Evolutionary conservation across 2,329 filamentous ascomycete genomes (phyloP).

Genomic region (Alternaria postmessia): DNA sequence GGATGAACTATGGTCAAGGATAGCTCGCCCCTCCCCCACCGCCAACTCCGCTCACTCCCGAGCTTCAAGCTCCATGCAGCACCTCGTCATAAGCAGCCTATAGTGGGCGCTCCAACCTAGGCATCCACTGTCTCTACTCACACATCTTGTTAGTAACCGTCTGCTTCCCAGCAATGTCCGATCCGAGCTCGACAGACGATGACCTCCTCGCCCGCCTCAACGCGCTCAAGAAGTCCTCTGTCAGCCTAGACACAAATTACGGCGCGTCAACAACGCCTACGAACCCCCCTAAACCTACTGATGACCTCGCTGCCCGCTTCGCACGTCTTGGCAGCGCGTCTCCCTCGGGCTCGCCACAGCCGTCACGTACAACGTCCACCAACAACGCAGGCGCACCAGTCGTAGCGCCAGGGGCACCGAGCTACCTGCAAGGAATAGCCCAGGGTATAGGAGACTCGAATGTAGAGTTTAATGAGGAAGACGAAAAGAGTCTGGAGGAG

Average conservation of each 20-base stretch:
- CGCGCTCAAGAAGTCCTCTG: slow-evolving; percentile 56
- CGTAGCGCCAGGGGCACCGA: slow-evolving; percentile 45
- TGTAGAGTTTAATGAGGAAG: slow-evolving; percentile 47
- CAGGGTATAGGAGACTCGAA: slow-evolving; percentile 37
- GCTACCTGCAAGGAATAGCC: slow-evolving; percentile 43
- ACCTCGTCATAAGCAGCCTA: slow-evolving; percentile 7
- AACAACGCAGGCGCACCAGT: slow-evolving; percentile 28
- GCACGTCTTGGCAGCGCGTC: slow-evolving; percentile 44
- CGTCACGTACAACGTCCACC: slow-evolving; percentile 31
- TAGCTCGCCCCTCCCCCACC: slow-evolving; percentile 23
- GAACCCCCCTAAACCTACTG: slow-evolving; percentile 26
- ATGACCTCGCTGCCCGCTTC: slow-evolving; percentile 51
- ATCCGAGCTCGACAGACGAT: slow-evolving; percentile 42
- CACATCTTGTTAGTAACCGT: background rate
- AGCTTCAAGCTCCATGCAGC: slow-evolving; percentile 15
- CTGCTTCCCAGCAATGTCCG: slow-evolving; percentile 19
- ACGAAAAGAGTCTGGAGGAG: slow-evolving; percentile 58
- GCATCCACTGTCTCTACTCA: background rate
- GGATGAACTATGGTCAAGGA: background rate
- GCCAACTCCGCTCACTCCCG: slow-evolving; percentile 31
- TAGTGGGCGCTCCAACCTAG: background rate
- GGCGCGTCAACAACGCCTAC: slow-evolving; percentile 25
- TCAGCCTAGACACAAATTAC: slow-evolving; percentile 45
- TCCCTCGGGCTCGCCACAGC: slow-evolving; percentile 38
- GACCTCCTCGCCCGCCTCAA: slow-evolving; percentile 59